A percentile compares a stretch with the other conserved stretches of the same genome.
phyloP scores from a whole-genome alignment of 2,329 filamentous ascomycete species.

The Thermothelomyces thermophilus region DNA sequence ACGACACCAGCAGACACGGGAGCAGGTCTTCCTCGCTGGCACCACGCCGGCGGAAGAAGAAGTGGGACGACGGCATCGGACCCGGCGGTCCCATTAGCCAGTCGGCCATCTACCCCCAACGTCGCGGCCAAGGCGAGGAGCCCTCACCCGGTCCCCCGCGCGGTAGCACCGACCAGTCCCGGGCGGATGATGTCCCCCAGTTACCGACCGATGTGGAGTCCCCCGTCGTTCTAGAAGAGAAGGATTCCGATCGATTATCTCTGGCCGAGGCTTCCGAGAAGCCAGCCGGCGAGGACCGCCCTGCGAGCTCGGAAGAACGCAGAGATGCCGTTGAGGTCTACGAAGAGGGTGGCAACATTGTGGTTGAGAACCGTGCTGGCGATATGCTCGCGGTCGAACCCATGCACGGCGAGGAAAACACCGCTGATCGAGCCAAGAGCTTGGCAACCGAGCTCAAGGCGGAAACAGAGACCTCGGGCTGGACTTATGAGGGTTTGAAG shows the following conservation, averaged over 20 bases:
- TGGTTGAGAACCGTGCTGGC: constrained; percentile 81
- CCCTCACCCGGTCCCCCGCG: constrained; percentile 14
- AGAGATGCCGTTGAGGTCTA: constrained; percentile 56
- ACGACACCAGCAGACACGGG: constrained; percentile 50
- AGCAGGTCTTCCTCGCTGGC: constrained; percentile 56
- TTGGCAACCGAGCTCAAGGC: constrained; percentile 30
- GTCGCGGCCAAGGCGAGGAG: constrained; percentile 30
- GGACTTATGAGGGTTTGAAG: constrained; percentile 42
- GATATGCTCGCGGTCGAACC: constrained; percentile 69
- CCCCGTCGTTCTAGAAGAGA: background rate
- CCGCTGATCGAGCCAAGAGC: constrained; percentile 22
- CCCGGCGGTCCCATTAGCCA: constrained; percentile 83
- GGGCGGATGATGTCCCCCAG: constrained; percentile 23
- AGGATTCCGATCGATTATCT: constrained; percentile 7
- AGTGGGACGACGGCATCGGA: constrained; percentile 63
- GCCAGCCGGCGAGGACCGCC: background rate
- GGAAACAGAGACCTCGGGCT: constrained; percentile 31
- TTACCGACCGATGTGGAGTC: constrained; percentile 13
- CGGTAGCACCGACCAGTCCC: constrained; percentile 15
- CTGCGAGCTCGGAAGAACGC: background rate
- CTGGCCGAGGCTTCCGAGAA: constrained; percentile 7
- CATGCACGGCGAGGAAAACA: constrained; percentile 21
- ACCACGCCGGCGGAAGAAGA: constrained; percentile 59
- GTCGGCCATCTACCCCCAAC: constrained; percentile 76
- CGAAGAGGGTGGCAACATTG: constrained; percentile 69